Base-by-base conservation (phyloP, 768 basidiomycete genomes). In the Lentinula aciculospora region DNA sequence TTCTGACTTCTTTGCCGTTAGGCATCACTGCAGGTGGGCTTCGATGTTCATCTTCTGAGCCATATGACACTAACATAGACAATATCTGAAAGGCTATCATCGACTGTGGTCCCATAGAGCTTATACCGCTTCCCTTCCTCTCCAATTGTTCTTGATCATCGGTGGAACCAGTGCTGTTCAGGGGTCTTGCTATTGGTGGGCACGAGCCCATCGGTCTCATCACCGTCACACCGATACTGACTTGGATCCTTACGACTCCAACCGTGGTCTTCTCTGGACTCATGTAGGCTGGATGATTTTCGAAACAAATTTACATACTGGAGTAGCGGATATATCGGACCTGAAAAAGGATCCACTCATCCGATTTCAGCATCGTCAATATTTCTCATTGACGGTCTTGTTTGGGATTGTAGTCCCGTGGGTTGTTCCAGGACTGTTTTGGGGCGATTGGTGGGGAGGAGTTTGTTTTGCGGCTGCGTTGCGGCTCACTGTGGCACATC, bases 151-250 rank as follows among this genome's bases (percentile, higher is more conserved):
- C 66, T 78, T 93, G 32, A 77, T 90, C 8, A 74, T 83, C 46
- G 89, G 86, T 2, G 91, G 91, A 7, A 82, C 86, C 31, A 92
- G 90, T 66, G 89, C 90, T 3, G 89, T 92, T 3, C 86, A 94
- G 72, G 91, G 91, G 0, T 92, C 90, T 13, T 89, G 89, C 71
- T 85, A 81, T 66, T 94, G 90, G 89, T 94, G 91, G 91, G 83
- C 87, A 15, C 80, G 87, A 49, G 82, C 86, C 7, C 91, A 94
- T 70, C 85, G 91, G 57, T 88, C 89, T 32, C 89, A 90, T 67
- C 89, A 90, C 67, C 84, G 88, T 61, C 79, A 92, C 72, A 56
- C 49, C 27, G 91, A 94, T 72, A 92, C 89, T 34, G 87, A 91
- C 62, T 81, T 88, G 49, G 91, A 94, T 69, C 91, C 91, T 15